phyloP scores from a whole-genome alignment of 805 yeast species.

The Metschnikowia corniflorae region DNA sequence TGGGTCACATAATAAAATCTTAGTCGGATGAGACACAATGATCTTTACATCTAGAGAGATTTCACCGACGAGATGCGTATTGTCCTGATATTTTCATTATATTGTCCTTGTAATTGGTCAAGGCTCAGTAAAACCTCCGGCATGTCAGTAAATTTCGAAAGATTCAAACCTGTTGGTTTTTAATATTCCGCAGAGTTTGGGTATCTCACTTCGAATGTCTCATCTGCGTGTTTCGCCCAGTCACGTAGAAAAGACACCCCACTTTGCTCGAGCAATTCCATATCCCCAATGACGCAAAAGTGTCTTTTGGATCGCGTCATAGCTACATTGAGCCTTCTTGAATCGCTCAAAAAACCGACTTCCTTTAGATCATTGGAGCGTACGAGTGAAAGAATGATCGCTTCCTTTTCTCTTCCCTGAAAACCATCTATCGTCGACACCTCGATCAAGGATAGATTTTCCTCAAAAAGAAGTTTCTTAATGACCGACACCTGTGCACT shows the following conservation, averaged over 20 bases:
- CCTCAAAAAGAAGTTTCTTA: conserved; percentile 31
- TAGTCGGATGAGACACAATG: too few relatives aligned
- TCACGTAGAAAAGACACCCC: conserved; percentile 47
- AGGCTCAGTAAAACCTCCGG: too few relatives aligned
- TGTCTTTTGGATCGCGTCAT: conserved; percentile 88
- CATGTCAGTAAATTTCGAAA: too few relatives aligned
- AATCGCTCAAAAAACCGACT: conserved; percentile 80
- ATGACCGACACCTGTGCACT: conserved; percentile 76
- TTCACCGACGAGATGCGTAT: too few relatives aligned
- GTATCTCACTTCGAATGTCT: conserved; percentile 62
- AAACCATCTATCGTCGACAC: conserved; percentile 93
- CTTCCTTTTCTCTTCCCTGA: conserved; percentile 94
- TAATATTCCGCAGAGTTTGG: conserved; percentile 33
- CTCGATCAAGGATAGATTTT: conserved; percentile 48
- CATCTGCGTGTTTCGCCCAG: conserved; percentile 73
- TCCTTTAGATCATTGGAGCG: conserved; percentile 69
- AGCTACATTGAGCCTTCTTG: conserved; percentile 84
- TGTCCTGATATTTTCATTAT: too few relatives aligned
- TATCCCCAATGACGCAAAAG: conserved; percentile 80
- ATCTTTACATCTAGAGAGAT: too few relatives aligned
- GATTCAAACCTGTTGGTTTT: too few relatives aligned
- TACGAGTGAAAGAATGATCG: conserved; percentile 74
- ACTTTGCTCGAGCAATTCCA: conserved; percentile 57
- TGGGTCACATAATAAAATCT: too few relatives aligned
- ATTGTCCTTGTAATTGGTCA: too few relatives aligned